Conservation (phyloP, 805 yeast genomes). For the Lachancea fermentati region DNA sequence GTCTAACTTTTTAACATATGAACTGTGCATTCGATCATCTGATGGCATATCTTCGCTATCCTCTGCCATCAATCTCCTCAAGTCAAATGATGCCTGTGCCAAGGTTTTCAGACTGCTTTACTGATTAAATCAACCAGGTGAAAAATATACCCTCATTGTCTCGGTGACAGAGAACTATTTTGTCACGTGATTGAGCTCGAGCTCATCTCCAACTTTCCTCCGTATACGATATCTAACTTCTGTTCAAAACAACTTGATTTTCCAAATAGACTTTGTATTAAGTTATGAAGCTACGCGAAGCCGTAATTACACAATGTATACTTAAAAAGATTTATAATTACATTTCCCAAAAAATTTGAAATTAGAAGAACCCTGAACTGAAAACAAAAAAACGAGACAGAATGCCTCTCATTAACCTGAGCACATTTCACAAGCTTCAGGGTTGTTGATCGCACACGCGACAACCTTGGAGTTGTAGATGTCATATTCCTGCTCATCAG, state of each 20-base stretch:
- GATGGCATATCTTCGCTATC: neutral
- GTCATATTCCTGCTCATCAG: conserved; percentile 51
- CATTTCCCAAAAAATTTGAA: neutral
- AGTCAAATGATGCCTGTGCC: too few species aligned
- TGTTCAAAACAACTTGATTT: too few species aligned
- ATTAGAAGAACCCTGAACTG: conserved; percentile 1
- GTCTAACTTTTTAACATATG: neutral
- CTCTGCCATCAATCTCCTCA: too few species aligned
- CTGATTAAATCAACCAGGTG: too few species aligned
- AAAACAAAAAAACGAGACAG: conserved; percentile 4
- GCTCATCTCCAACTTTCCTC: too few species aligned
- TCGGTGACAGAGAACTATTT: too few species aligned
- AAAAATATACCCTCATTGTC: too few species aligned
- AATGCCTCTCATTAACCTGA: conserved; percentile 59
- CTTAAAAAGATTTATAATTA: neutral
- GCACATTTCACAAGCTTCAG: conserved; percentile 98
- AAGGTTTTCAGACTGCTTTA: neutral
- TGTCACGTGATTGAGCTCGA: too few species aligned
- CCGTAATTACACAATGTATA: neutral
- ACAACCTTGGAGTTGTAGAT: conserved; percentile 89
- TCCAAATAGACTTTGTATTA: neutral
- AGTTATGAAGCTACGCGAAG: neutral
- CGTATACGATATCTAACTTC: too few species aligned
- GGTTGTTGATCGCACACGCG: conserved; percentile 95
- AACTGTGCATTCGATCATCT: neutral